Evolutionary conservation across 2,329 filamentous ascomycete genomes (phyloP).

Genomic region (Clarireedia monteithiana): DNA sequence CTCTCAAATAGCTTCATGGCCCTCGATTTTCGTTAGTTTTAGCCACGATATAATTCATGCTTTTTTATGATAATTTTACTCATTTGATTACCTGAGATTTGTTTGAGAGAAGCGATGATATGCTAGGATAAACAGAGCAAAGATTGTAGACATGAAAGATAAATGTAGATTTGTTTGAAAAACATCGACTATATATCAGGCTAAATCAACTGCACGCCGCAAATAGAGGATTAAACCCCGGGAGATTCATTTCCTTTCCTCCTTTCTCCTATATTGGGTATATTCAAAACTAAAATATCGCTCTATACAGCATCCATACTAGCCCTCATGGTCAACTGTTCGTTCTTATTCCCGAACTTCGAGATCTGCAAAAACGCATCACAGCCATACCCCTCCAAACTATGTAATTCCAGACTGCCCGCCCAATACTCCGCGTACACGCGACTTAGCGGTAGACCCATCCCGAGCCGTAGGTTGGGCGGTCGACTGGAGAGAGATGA

Average conservation of each 20-base stretch:
- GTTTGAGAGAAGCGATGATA: not conserved
- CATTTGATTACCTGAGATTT: not conserved
- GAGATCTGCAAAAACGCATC: constrained; percentile 96
- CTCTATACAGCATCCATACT: constrained; percentile 62
- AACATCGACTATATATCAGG: not conserved
- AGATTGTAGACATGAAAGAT: not conserved
- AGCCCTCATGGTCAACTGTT: constrained; percentile 74
- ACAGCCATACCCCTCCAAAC: constrained; percentile 88
- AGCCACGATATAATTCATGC: constrained; percentile 31
- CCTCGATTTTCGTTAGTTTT: constrained; percentile 26
- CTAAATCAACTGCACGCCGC: not conserved
- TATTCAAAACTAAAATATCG: not conserved
- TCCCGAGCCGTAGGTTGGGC: constrained; percentile 80
- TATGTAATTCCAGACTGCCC: constrained; percentile 83
- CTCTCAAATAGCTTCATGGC: constrained; percentile 11
- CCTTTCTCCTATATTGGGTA: not conserved
- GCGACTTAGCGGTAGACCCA: constrained; percentile 86
- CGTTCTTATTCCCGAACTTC: constrained; percentile 95
- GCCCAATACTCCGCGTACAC: constrained; percentile 99
- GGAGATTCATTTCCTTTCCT: not conserved
- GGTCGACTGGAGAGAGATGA: constrained; percentile 73
- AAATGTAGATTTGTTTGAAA: not conserved
- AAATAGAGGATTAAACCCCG: not conserved
- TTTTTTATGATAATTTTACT: constrained; percentile 15
- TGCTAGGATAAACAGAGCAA: not conserved